Conservation (phyloP, 2,329 filamentous ascomycete genomes). For the Hypoxylon sp. region DNA sequence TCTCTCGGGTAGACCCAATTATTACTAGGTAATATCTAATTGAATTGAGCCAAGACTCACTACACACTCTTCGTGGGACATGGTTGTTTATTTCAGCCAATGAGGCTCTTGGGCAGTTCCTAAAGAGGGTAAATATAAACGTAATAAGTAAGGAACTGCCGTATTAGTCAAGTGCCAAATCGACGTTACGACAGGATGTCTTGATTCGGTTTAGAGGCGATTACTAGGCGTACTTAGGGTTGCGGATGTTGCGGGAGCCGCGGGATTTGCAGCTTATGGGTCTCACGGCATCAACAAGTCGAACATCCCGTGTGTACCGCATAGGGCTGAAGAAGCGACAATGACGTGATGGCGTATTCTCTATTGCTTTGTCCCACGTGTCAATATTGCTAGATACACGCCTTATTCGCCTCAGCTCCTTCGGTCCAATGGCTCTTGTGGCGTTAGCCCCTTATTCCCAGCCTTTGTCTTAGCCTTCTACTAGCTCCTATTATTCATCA, state of each 20-base stretch:
- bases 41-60: not conserved
- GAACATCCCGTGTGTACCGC: not conserved
- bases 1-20: not conserved
- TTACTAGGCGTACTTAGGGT: not conserved
- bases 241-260: not conserved
- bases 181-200: not conserved
- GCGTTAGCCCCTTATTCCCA: slow-evolving; percentile 2
- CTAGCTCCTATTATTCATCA: not conserved
- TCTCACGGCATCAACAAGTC: not conserved
- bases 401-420: not conserved
- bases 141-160: not conserved
- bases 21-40: not conserved
- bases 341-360: not conserved
- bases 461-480: not conserved
- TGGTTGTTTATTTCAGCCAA: not conserved
- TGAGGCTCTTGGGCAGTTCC: not conserved
- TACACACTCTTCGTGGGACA: not conserved
- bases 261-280: not conserved
- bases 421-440: not conserved
- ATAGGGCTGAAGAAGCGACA: not conserved
- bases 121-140: not conserved
- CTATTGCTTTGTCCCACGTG: not conserved
- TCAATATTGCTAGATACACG: not conserved
- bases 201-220: not conserved
- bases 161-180: not conserved